Evolutionary conservation across 208 protist species (phyloP).

Genomic region (Leishmania lainsoni): DNA sequence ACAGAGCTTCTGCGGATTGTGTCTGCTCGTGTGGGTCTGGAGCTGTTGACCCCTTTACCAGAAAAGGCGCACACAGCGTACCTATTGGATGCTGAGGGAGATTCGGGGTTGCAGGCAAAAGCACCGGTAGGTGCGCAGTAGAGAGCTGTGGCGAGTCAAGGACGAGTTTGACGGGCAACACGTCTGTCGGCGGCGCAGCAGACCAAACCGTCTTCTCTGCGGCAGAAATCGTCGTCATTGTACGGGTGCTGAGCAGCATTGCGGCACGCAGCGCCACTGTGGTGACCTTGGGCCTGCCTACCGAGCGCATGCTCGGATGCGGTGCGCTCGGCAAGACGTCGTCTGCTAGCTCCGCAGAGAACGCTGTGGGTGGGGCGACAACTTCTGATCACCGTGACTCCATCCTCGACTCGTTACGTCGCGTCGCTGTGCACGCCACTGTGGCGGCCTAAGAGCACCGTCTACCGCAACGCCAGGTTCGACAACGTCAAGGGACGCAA

Average conservation of each 20-base stretch:
- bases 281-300: not conserved
- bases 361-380: not conserved
- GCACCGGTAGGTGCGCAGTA: not conserved
- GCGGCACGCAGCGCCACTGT: slow-evolving; percentile 7
- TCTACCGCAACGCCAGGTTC: not conserved
- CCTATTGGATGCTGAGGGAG: not conserved
- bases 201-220: slow-evolving; percentile 3
- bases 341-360: not conserved
- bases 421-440: slow-evolving; percentile 8
- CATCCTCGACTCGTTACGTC: slow-evolving; percentile 11
- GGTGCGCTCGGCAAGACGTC: not conserved
- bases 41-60: not conserved
- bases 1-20: slow-evolving; percentile 17
- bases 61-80: not conserved
- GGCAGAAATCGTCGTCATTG: slow-evolving; percentile 21
- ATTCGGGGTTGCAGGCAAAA: not conserved
- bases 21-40: not conserved
- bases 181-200: not conserved
- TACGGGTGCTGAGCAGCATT: slow-evolving; percentile 30
- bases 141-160: not conserved
- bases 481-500: not conserved
- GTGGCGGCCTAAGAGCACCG: not conserved
- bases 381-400: not conserved
- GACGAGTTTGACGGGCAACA: not conserved
- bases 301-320: not conserved